Evolutionary conservation across 495 filamentous ascomycete genomes (phyloP).

Genomic region (Aspergillus kassunensis): DNA sequence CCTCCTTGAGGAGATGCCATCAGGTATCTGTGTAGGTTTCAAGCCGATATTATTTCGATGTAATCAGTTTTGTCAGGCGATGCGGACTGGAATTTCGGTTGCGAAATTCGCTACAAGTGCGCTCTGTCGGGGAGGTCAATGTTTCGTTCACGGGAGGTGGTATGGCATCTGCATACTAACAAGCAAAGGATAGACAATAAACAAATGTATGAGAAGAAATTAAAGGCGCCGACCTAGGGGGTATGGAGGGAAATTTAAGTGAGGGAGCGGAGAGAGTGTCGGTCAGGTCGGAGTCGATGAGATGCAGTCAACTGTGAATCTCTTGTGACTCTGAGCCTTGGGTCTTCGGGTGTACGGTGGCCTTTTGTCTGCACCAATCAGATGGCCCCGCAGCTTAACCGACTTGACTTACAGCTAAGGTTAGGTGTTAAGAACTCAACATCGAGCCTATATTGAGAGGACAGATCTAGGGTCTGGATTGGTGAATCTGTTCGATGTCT

Average conservation of each 20-base stretch:
- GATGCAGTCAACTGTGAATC: background rate
- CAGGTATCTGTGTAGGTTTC: slow-evolving; percentile 15
- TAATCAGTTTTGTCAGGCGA: background rate
- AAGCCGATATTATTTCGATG: background rate
- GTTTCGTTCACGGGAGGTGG: slow-evolving; percentile 11
- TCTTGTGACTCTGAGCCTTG: too few species aligned
- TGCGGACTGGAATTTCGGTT: slow-evolving; percentile 4
- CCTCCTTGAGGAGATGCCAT: slow-evolving; percentile 63
- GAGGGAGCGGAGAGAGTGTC: background rate
- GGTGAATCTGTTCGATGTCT: background rate
- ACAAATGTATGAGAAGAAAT: too few species aligned
- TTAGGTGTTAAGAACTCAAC: background rate
- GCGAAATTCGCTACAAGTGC: slow-evolving; percentile 19
- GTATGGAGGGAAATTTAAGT: slow-evolving; percentile 5
- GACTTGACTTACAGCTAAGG: background rate
- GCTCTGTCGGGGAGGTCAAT: slow-evolving; percentile 17
- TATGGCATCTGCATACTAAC: slow-evolving; percentile 17
- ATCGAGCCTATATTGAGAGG: background rate
- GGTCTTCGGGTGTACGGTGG: slow-evolving; percentile 30
- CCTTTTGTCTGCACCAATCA: slow-evolving; percentile 42
- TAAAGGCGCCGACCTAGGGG: too few species aligned
- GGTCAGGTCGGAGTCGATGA: slow-evolving; percentile 5
- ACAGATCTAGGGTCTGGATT: background rate
- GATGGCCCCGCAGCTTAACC: slow-evolving; percentile 17
- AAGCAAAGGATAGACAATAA: slow-evolving; percentile 4